A percentile compares a stretch with the other conserved stretches of the same genome.
phyloP scores from a whole-genome alignment of 768 basidiomycete species.

The Leccinum variicolor region DNA sequence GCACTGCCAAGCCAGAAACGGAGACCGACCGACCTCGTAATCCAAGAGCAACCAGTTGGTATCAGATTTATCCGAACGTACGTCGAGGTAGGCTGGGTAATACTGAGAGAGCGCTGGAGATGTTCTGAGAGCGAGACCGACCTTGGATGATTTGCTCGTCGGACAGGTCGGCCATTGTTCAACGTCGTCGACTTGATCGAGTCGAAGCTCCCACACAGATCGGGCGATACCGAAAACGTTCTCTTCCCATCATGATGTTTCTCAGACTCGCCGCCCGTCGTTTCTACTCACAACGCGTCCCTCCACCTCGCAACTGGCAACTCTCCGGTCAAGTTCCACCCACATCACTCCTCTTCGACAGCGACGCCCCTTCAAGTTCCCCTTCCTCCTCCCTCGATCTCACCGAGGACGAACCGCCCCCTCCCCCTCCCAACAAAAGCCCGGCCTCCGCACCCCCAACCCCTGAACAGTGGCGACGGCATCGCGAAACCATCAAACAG shows the following conservation, averaged over 20 bases:
- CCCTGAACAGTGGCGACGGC: conserved; percentile 47
- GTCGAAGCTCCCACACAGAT: neutral
- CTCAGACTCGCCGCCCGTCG: conserved; percentile 17
- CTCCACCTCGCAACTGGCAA: conserved; percentile 28
- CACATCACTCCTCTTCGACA: conserved; percentile 27
- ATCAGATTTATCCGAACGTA: conserved; percentile 80
- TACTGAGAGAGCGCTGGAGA: neutral
- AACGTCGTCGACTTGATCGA: neutral
- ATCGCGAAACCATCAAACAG: conserved; percentile 50
- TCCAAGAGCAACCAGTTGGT: conserved; percentile 90
- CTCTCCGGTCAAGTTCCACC: conserved; percentile 31
- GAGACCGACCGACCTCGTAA: conserved; percentile 65
- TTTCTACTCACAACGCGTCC: conserved; percentile 21
- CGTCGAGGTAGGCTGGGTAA: conserved; percentile 75
- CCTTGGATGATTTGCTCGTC: conserved; percentile 73
- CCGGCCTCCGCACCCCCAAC: conserved; percentile 22
- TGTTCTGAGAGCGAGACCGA: conserved; percentile 29
- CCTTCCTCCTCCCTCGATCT: conserved; percentile 18
- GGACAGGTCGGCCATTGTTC: conserved; percentile 72
- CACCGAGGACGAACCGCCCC: conserved; percentile 30
- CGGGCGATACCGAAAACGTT: conserved; percentile 21
- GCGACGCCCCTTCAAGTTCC: conserved; percentile 4
- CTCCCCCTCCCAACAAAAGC: conserved; percentile 19
- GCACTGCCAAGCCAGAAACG: conserved; percentile 10
- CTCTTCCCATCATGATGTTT: conserved; percentile 5